Evolutionary conservation across 148 eudicot genomes (phyloP), one percentile per base, ranked within the genome.

Genomic region (Spergularia bocconei): DNA sequence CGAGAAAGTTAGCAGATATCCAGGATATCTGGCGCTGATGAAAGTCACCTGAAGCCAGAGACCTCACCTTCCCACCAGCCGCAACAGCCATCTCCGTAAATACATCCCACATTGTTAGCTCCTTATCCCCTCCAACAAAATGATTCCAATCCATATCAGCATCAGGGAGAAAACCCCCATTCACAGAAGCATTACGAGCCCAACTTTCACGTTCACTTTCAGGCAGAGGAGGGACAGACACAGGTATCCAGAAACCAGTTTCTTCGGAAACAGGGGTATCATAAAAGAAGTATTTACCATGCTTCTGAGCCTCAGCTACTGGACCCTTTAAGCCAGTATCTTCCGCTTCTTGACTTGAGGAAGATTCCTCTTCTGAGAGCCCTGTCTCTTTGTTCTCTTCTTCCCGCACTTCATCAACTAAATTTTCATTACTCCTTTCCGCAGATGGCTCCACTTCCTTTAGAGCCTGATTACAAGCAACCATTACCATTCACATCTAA

Each of bases 71-170:
- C 64, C 91, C 95, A 72, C 87, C 87, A 48, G 85, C 90, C 14
- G 81, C 88, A 69, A 75, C 67, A 60, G 83, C 68, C 86, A 90
- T 88, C 59, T 90, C 95, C 17, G 74, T 74, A 59, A 90, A 83
- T 65, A 90, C 89, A 63, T 90, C 95, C 95, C 95, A 90, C 89
- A 90, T 82, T 2, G 95, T 88, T 77, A 90, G 80, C 73, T 90
- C 90, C 66, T 84, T 90, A 61, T 87, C 88, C 65, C 79, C 91
- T 55, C 87, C 95, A 14, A 75, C 54, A 73, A 85, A 87, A 69
- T 86, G 95, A 82, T 81, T 72, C 95, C 90, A 88, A 23, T 81
- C 87, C 81, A 82, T 73, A 25, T 90, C 90, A 20, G 72, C 78
- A 67, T 90, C 90, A 9, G 90, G 90, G 51, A 86, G 78, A 63